Base-by-base conservation (phyloP, 306 rosid genomes). In the Sindora glabra region DNA sequence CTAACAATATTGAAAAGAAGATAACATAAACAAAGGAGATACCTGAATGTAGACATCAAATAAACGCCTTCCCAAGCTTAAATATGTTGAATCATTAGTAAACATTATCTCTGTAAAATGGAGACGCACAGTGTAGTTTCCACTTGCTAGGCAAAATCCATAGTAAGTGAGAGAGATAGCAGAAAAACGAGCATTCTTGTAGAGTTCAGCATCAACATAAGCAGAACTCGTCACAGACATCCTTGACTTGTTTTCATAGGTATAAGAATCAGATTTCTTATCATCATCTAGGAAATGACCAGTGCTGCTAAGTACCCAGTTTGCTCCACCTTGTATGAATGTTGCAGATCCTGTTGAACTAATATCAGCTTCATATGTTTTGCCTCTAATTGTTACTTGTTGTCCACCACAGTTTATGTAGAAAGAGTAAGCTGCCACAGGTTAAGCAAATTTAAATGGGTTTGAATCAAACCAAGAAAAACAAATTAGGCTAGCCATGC, bases 141-240 rank as follows among this genome's bases (percentile, higher is more conserved):
- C 79, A 48, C 68, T 61, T 34, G 34, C 3, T 21, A 74, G 74
- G 4, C 79, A 64, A 7, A 67, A 54, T 19, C 74, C 79, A 29
- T 74, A 74, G 59, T 67, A 74, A 33, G 82, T 80, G 17, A 76
- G 71, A 64, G 82, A 72, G 33, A 68, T 40, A 17, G 86, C 65
- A 48, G 86, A 76, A 67, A 80, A 44, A 9, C 86, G 82, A 33
- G 86, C 86, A 12, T 4, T 75, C 45, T 13, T 64, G 52, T 79
- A 79, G 33, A 74, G 65, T 24, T 70, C 52, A 44, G 77, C 67
- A 40, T 69, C 17, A n/a, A n/a, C n/a, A n/a, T n/a, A n/a, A n/a
- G n/a, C n/a, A n/a, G n/a, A n/a, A n/a, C n/a, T n/a, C n/a, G n/a
- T n/a, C n/a, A n/a, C n/a, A 13, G 36, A 11, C 41, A 56, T 49